Base-by-base conservation (phyloP, 2,329 filamentous ascomycete species). In the Colletotrichum camelliae region DNA sequence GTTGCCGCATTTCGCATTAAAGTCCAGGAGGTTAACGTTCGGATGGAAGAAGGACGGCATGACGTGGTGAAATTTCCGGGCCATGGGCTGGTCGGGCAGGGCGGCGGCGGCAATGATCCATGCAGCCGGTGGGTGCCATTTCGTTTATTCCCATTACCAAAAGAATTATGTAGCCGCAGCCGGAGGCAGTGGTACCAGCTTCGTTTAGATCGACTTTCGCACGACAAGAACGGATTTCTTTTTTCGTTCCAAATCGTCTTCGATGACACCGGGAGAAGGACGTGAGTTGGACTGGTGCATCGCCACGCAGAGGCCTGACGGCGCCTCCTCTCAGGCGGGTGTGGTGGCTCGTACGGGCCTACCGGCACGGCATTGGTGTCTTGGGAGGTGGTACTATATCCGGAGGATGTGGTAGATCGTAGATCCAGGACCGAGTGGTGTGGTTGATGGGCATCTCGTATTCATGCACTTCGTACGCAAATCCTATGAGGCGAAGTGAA, bases 61-160 rank as follows among this genome's bases (percentile, higher is more conserved):
- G 70, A 76, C 74, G 74, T 76, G 65, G 70, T 66, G 64, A 73
- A 75, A 75, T 73, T 73, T 75, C 74, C 74, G 64, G 48, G 15
- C 35, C 39, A 52, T 64, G 58, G 48, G 31, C n/a, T 29, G 31
- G 66, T 33, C 66, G 35, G 64, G 31, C 69, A 67, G 43, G 69
- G 62, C 70, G 67, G 39, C 37, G 27, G 18, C 37, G 27, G 18
- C 39, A 27, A n/a, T 33, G 37, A 33, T 24, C 69, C n/a, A 62
- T 37, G 68, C 29, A 33, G 31, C 58, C 13, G 21, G 29, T 65
- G 31, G 21, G 29, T 65, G 31, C 10, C 16, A 21, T 39, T 70
- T 29, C 31, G 68, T 74, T 58, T 37, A 16, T 27, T 24, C 18
- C 12, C 13, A 29, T 60, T 60, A 37, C 37, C 31, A 62, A 35